Conservation (phyloP, 2,329 filamentous ascomycete genomes). For the Ophiostoma populinum region DNA sequence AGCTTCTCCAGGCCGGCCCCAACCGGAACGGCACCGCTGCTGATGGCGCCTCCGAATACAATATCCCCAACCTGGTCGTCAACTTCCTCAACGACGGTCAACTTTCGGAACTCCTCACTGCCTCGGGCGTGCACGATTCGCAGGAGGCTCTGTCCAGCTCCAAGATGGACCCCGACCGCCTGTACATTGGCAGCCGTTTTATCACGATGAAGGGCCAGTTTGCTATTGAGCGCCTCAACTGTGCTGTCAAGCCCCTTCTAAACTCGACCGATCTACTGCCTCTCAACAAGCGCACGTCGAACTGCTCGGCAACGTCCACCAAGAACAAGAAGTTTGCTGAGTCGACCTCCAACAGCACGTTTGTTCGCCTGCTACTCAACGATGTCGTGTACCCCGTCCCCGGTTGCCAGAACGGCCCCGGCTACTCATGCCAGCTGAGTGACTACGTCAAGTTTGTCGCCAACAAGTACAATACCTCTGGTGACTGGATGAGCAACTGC, state of each 20-base stretch:
- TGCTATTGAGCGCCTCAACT: constrained; percentile 44
- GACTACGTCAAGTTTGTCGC: constrained; percentile 27
- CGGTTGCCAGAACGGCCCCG: constrained; percentile 36
- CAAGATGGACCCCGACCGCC: constrained; percentile 26
- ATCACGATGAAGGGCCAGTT: constrained; percentile 49
- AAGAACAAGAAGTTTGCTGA: constrained; percentile 4
- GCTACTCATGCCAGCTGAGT: constrained; percentile 30
- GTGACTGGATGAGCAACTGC: constrained; percentile 31
- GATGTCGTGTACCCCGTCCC: constrained; percentile 44
- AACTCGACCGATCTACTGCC: too few species aligned
- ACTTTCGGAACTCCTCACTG: constrained; percentile 41
- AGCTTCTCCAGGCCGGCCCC: constrained; percentile 34
- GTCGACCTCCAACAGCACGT: constrained; percentile 20
- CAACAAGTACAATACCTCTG: constrained; percentile 27
- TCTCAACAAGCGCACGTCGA: constrained; percentile 4
- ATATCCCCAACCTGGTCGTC: constrained; percentile 38
- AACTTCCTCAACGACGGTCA: constrained; percentile 51
- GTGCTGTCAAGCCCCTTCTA: constrained; percentile 16
- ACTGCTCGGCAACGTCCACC: constrained; percentile 2
- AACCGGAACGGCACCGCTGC: constrained; percentile 27
- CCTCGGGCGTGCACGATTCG: constrained; percentile 42
- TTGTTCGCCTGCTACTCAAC: constrained; percentile 41
- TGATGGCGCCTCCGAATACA: constrained; percentile 26
- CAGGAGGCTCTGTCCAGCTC: constrained; percentile 31
- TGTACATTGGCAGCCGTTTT: constrained; percentile 38